A percentile compares a stretch with the other conserved stretches of the same genome.
Conservation (phyloP, 139 green algal species). For the Nannochloris sp. region DNA sequence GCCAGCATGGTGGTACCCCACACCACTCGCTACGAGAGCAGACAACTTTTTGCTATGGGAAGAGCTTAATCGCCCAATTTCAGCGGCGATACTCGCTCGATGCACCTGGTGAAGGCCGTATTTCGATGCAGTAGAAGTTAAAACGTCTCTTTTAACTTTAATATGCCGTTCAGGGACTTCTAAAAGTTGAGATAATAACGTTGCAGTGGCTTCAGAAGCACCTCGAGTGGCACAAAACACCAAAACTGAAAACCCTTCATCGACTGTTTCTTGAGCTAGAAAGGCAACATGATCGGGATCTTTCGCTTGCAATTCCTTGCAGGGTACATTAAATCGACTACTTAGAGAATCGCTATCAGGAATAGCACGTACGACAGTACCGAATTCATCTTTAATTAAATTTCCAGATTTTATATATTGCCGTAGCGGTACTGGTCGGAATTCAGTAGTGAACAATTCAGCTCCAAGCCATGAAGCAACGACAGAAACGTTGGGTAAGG, state of each 20-base stretch:
- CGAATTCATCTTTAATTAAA: constrained; percentile 31
- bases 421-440: constrained; percentile 76
- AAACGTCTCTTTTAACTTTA: no score
- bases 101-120: no score
- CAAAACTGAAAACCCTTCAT: constrained; percentile 66
- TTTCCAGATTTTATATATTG: constrained; percentile 59
- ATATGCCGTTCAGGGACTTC: constrained; percentile 28
- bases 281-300: constrained; percentile 57
- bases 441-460: constrained; percentile 50
- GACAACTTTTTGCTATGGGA: no score
- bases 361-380: constrained; percentile 38
- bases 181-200: constrained; percentile 17
- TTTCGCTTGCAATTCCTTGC: constrained; percentile 10
- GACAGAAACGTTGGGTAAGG: constrained; percentile 76
- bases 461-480: constrained; percentile 82
- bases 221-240: constrained; percentile 78
- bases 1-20: constrained; percentile 78
- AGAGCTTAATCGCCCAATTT: no score
- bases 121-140: no score
- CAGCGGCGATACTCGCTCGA: no score
- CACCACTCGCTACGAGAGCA: constrained; percentile 30
- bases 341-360: not conserved
- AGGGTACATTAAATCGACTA: not conserved
- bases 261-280: constrained; percentile 59
- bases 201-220: constrained; percentile 30